Evolutionary conservation across 139 green algal species (phyloP).

Genomic region (Chlamydomonas incerta): DNA sequence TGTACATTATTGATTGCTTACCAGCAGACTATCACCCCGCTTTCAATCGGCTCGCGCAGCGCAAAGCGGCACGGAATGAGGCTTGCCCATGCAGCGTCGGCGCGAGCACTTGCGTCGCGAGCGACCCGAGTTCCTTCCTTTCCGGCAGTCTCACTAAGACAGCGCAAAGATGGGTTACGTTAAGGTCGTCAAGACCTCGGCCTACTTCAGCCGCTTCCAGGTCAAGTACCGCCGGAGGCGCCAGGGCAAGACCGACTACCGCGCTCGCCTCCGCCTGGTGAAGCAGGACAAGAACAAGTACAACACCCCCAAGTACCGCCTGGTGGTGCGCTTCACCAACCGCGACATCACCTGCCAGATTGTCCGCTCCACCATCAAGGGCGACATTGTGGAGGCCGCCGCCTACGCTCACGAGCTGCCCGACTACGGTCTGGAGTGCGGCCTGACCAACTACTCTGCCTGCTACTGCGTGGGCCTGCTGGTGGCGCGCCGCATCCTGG

Average conservation of each 20-base stretch:
- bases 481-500: conserved; percentile 91
- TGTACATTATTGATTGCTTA: no score
- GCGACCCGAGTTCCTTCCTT: neutral
- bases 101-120: neutral
- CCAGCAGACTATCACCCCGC: no score
- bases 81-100: no score
- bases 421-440: conserved; percentile 92
- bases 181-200: conserved; percentile 85
- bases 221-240: conserved; percentile 91
- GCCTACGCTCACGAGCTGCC: conserved; percentile 96
- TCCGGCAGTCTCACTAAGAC: neutral
- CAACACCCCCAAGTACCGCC: conserved; percentile 95
- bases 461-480: conserved; percentile 96
- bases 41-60: no score
- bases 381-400: conserved; percentile 90
- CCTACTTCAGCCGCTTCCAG: conserved; percentile 94
- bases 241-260: conserved; percentile 97
- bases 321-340: conserved; percentile 91
- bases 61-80: no score
- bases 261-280: conserved; percentile 89
- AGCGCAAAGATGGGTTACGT: conserved; percentile 75
- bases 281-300: conserved; percentile 99
- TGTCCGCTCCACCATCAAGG: conserved; percentile 93
- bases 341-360: conserved; percentile 93
- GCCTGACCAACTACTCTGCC: conserved; percentile 98